Conservation (phyloP, 1,284 basidiomycete genomes). For the Ustilago trichophora region DNA sequence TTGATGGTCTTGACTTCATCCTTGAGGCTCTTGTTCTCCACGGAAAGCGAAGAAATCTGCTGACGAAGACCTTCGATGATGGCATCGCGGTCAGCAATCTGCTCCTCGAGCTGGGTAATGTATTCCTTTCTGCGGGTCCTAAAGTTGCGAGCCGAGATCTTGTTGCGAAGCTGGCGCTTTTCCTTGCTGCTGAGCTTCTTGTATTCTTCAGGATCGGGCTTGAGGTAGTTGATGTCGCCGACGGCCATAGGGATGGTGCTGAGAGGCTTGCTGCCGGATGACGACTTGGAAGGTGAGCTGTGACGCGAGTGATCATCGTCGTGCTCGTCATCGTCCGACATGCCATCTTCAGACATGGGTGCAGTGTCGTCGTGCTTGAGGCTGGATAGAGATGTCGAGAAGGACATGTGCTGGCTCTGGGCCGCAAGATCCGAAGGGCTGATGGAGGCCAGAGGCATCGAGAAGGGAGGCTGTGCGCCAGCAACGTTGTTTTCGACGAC, state of each 20-base stretch:
- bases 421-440: slow-evolving; percentile 8
- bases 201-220: slow-evolving; percentile 87
- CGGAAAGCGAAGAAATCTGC: slow-evolving; percentile 80
- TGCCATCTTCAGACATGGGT: slow-evolving; percentile 47
- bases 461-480: slow-evolving; percentile 1
- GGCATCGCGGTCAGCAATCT: slow-evolving; percentile 89
- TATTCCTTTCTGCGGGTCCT: slow-evolving; percentile 93
- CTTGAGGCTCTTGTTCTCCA: slow-evolving; percentile 81
- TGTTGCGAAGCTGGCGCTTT: slow-evolving; percentile 94
- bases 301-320: slow-evolving; percentile 21
- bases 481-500: slow-evolving; percentile 23
- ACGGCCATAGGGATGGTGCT: slow-evolving; percentile 37
- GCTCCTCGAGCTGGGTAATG: slow-evolving; percentile 88
- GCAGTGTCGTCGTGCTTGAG: slow-evolving; percentile 12
- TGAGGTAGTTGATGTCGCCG: slow-evolving; percentile 50
- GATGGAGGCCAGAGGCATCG: slow-evolving; percentile 19
- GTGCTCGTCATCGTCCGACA: slow-evolving; percentile 34
- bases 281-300: slow-evolving; percentile 10
- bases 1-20: slow-evolving; percentile 68
- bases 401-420: slow-evolving; percentile 8
- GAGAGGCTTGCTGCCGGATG: slow-evolving; percentile 34
- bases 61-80: slow-evolving; percentile 86
- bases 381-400: not conserved
- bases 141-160: slow-evolving; percentile 95
- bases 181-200: slow-evolving; percentile 94